Evolutionary conservation across 2,329 filamentous ascomycete species (phyloP), one percentile per base, ranked within the genome.

Genomic region (Myriangium duriaei): DNA sequence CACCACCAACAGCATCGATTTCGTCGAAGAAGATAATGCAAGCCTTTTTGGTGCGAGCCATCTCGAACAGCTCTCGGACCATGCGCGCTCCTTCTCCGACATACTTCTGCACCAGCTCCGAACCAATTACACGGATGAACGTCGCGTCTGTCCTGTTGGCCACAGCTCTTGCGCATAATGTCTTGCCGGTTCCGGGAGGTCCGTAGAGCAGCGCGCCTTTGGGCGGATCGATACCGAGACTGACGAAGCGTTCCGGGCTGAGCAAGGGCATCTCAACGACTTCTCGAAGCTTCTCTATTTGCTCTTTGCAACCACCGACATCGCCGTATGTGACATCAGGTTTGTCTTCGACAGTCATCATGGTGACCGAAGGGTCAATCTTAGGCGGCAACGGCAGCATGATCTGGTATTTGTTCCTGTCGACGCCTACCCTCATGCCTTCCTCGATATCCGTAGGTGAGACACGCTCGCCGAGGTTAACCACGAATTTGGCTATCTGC

Each of bases 271-370:
- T 96, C 65, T 98, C 91, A 41, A 98, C 91, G 38, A 98, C 91
- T 64, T 98, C 91, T 60, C 91, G 76, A 49, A 98, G 74, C 72
- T 98, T 98, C 71, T 98, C 91, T 29, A 98, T 94, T 65, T 98
- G 91, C 64, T 98, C 91, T 65, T 98, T 98, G 74, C 87, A 96
- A 40, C 91, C 91, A 64, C 91, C 91, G 29, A 98, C 88, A 67
- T 98, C 91, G 51, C 91, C 91, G 53, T 98, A 98, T 45, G 91
- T 98, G 45, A 98, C 91, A 60, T 98, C 91, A 11, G 91, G 91
- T 71, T 98, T 98, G 67, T 98, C 91, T 68, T 98, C 91, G 47
- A 98, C 91, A 35, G 91, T 96, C 91, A 98, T 98, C 91, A 98
- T 98, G 28, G 91, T 98, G 49, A 98, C 91, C 51, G 84, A 94